Evolutionary conservation across 73 alveolate species (phyloP).

Genomic region (Paramecium sexaurelia): DNA sequence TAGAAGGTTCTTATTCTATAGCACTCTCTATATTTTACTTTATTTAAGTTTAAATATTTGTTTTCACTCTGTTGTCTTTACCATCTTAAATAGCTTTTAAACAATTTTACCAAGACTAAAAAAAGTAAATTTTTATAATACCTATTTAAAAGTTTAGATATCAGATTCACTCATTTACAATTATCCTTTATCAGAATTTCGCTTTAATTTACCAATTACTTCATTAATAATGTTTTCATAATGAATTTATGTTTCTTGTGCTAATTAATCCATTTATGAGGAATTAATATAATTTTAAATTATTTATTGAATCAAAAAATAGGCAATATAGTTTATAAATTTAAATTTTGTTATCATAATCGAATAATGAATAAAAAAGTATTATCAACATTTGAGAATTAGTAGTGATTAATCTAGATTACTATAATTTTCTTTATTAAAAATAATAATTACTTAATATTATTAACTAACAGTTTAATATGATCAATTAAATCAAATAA

Average conservation of each 20-base stretch:
- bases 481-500: not conserved
- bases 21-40: not conserved
- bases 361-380: no score
- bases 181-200: not conserved
- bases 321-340: not conserved
- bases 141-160: not conserved
- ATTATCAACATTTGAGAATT: no score
- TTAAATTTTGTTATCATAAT: not conserved
- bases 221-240: not conserved
- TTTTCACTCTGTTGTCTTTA: not conserved
- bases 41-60: not conserved
- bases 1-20: not conserved
- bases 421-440: not conserved
- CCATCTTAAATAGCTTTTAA: not conserved
- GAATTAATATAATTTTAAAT: not conserved
- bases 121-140: not conserved
- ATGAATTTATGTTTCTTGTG: not conserved
- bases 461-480: not conserved
- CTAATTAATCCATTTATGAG: not conserved
- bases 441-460: not conserved
- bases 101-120: not conserved
- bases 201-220: not conserved
- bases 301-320: not conserved
- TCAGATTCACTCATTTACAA: slow-evolving; percentile 27
- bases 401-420: no score